Base-by-base conservation (phyloP, 352 stramenopile genomes). In the Pythium sp. region DNA sequence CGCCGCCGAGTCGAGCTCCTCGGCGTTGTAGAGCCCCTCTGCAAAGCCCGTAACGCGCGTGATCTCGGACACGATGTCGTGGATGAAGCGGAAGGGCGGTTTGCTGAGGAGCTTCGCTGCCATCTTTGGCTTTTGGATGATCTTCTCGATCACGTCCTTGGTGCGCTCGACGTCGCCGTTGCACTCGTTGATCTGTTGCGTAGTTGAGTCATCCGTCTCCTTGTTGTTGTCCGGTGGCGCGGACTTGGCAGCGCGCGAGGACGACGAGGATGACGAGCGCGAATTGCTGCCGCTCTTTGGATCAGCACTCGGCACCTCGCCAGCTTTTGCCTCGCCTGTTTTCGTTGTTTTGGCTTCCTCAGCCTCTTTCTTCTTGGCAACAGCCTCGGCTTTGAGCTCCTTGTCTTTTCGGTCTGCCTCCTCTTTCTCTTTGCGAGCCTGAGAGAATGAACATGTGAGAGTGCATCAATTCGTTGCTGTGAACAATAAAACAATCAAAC, bases 1-100 rank as follows among this genome's bases (percentile, higher is more conserved):
- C 14, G 84, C 81, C 34, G 77, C 85, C 20, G 90, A 95, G 73
- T 98, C 88, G 51, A 98, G 81, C 76, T 98, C 91, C 14, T 96
- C 87, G 8, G 72, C 85, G 14, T 70, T 81, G 75, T 87, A 98
- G 2, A 98, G 78, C 3, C 92, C 92, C 0, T 94, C 84, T 14
- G 77, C 88, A 71, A 97, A 97, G 1, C 87, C 82, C 57, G 89
- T 97, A 47, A 78, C 71, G 30, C 83, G 86, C 46, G 81, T 94
- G 49, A 97, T 69, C 69, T 94, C 88, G 9, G 81, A 90, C 43
- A 95, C 73, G 34, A 96, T 80, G 65, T 96, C 89, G 65, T 97
- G 89, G 34, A 96, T 73, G 69, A 96, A 97, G 24, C 89, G 89
- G 71, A 97, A 97, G 20, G 90, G 90, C 18, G 90, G 90, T 60